Evolutionary conservation across 768 basidiomycete genomes (phyloP), one percentile per base, ranked within the genome.

Genomic region (Hericium erinaceus): DNA sequence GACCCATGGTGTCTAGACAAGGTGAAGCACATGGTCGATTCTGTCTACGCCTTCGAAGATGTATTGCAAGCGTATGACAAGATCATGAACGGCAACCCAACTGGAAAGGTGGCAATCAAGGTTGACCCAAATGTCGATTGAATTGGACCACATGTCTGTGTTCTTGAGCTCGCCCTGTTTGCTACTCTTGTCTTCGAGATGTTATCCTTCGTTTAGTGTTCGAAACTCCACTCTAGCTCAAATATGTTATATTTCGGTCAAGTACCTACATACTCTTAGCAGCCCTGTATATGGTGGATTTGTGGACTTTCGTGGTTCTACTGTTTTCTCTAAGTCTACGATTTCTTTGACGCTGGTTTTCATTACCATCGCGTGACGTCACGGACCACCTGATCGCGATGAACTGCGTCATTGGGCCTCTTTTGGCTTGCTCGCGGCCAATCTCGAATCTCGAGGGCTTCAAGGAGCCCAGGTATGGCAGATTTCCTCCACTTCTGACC

Each of bases 81-180:
- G 53, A 65, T 85, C 8, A 72, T 83, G 76, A 76, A 79, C 1
- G 68, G 73, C 4, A 73, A 79, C n/a, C 81, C 84, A 1, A 78
- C 74, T 4, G 89, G 89, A 0, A 89, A 89, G 66, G 76, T 90
- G 3, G 74, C 87, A 3, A 76, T 89, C 24, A 80, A 75, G 59
- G 68, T 84, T 6, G 70, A 74, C 18, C 58, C 67, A 2, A 55
- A 56, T 9, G 60, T 56, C 6, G 58, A 59, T 39, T 65, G 38
- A 54, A 18, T 33, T 26, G 26, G 26, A 26, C 26, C 26, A 26
- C 26, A 26, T 26, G 26, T 26, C 26, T 26, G 33, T 10, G 33
- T 33, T 33, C 33, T 5, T 33, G 33, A 8, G 9, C 9, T 33
- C 33, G 33, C 33, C 4, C 33, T 33, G 33, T 33, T 33, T 33